Base-by-base conservation (phyloP, 164 flowering plant species). In the Brasenia schreberi region DNA sequence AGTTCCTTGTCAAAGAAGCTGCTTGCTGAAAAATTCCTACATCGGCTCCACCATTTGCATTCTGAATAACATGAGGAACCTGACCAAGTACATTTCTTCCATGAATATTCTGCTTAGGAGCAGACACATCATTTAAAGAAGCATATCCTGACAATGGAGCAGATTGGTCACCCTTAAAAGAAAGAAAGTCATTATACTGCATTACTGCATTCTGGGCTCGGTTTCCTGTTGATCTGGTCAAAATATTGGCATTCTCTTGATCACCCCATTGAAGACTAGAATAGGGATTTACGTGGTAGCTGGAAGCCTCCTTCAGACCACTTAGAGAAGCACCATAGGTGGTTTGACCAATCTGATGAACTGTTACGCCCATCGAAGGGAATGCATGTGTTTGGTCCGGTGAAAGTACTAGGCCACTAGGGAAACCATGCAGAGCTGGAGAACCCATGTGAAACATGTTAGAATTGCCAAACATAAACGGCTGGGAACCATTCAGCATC, bases 331-430 rank as follows among this genome's bases (percentile, higher is more conserved):
- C 74, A 56, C 88, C 88, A 78, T 85, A 85, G 11, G 78, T 71
- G 61, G 98, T 88, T 62, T 81, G 75, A 61, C 82, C 89, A 71
- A 68, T 64, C 72, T 81, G 89, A 67, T 79, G 90, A 63, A 81
- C 76, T 59, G 69, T 74, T 52, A 72, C 61, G 11, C 83, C 82
- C 86, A 77, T 82, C 79, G 76, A 53, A 42, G 69, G 72, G 42
- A 72, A 19, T 1, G 72, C 66, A 63, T 74, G 86, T 61, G 76
- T 72, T 66, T 84, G 86, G 18, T 78, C 82, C 60, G 72, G 83
- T 52, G 89, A 66, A 68, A 75, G 65, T 18, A 71, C 62, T 5
- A 71, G 61, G 68, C 83, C 79, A 68, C 78, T 77, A 11, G 83
- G 71, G 62, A 73, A 64, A 63, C 87, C 87, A 69, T 81, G 88